Percentiles rank a stretch among this genome's conserved stretches.
Conservation (phyloP, 1,139 yeast species). For the Pichiaceae sp. region DNA sequence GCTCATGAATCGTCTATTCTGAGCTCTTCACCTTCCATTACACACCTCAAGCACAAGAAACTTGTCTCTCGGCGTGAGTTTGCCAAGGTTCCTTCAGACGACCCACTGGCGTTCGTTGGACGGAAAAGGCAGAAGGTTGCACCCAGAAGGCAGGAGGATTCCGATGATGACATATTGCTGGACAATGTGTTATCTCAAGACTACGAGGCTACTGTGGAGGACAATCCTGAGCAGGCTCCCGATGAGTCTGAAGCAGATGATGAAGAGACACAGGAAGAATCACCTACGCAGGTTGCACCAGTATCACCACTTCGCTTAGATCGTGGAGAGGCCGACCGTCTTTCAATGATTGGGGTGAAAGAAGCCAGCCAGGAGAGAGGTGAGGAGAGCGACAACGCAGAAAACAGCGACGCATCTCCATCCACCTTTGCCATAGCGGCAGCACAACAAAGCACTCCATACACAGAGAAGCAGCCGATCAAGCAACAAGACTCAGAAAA, state of each 20-base stretch:
- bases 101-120: neutral
- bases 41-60: neutral
- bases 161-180: constrained; percentile 2
- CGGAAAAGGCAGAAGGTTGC: neutral
- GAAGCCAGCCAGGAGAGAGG: neutral
- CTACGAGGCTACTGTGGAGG: neutral
- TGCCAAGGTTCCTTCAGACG: neutral
- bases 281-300: neutral
- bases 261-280: neutral
- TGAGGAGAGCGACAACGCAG: neutral
- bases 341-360: neutral
- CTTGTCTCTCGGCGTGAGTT: neutral
- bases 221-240: neutral
- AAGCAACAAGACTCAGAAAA: constrained; percentile 1
- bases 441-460: no score
- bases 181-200: neutral
- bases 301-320: neutral
- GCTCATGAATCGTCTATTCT: neutral
- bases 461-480: no score
- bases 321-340: neutral
- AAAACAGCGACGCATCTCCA: neutral
- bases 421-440: no score
- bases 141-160: neutral
- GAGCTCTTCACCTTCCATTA: neutral
- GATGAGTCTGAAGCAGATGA: neutral